Conservation (phyloP, 148 eudicot species). For the Silene uniflora region DNA sequence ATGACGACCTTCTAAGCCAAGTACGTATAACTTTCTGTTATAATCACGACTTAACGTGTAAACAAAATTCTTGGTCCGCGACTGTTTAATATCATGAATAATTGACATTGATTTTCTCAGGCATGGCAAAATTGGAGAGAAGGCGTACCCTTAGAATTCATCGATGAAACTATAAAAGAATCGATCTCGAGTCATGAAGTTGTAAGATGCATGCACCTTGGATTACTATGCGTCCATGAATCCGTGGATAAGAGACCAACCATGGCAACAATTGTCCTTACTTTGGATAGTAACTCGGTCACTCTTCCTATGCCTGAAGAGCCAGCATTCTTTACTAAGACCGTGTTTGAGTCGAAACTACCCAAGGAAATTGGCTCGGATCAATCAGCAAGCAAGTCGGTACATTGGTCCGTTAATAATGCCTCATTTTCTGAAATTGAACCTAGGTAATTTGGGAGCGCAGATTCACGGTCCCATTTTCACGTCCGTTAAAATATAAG, state of each 20-base stretch:
- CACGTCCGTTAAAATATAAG: too few relatives aligned
- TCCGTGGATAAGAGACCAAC: constrained; percentile 29
- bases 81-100: neutral
- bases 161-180: too few relatives aligned
- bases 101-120: constrained; percentile 5
- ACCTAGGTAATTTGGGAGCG: constrained; percentile 14
- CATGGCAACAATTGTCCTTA: constrained; percentile 31
- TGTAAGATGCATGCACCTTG: too few relatives aligned
- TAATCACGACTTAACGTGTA: too few relatives aligned
- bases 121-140: too few relatives aligned
- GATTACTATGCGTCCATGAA: constrained; percentile 45
- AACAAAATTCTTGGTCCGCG: too few relatives aligned
- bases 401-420: constrained; percentile 16
- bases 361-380: constrained; percentile 12
- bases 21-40: constrained; percentile 19
- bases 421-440: constrained; percentile 18
- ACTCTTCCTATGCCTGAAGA: constrained; percentile 31
- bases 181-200: too few relatives aligned
- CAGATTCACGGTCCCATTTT: too few relatives aligned
- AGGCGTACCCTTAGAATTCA: too few relatives aligned
- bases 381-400: constrained; percentile 13
- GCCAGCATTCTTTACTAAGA: constrained; percentile 23
- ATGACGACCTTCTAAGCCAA: constrained; percentile 30
- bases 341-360: neutral
- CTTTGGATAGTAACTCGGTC: constrained; percentile 22